A percentile compares a stretch with the other conserved stretches of the same genome.
Conservation (phyloP, 768 basidiomycete species). For the Mycena olivaceomarginata region DNA sequence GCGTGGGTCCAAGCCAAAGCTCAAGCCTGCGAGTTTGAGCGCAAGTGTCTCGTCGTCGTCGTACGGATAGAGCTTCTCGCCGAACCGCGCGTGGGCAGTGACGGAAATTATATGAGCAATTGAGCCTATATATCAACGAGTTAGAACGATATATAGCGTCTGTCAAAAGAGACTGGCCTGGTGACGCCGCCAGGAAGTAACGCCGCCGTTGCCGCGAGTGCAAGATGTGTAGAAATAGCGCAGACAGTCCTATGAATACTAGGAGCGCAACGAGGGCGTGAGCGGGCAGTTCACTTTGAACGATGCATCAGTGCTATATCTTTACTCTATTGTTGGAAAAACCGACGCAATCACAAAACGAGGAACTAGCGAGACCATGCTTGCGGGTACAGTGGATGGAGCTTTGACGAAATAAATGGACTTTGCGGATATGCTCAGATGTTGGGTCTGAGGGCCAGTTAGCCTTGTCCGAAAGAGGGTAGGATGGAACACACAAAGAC, state of each 20-base stretch:
- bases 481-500: constrained; percentile 68
- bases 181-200: constrained; percentile 71
- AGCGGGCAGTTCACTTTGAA: constrained; percentile 67
- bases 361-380: constrained; percentile 63
- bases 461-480: neutral
- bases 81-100: constrained; percentile 77
- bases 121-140: constrained; percentile 52
- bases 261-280: constrained; percentile 70
- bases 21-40: constrained; percentile 68
- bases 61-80: constrained; percentile 74
- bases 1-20: constrained; percentile 72
- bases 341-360: constrained; percentile 78
- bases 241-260: constrained; percentile 67
- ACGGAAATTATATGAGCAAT: constrained; percentile 77
- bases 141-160: no score
- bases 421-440: constrained; percentile 74
- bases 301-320: neutral
- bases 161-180: constrained; percentile 50
- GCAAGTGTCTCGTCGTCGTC: constrained; percentile 69
- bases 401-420: constrained; percentile 72
- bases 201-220: constrained; percentile 68
- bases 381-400: constrained; percentile 60
- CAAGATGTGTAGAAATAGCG: constrained; percentile 65
- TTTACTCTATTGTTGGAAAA: neutral
- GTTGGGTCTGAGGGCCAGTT: constrained; percentile 64